Conservation (phyloP, 805 yeast species). For the Hanseniaspora occidentalis region DNA sequence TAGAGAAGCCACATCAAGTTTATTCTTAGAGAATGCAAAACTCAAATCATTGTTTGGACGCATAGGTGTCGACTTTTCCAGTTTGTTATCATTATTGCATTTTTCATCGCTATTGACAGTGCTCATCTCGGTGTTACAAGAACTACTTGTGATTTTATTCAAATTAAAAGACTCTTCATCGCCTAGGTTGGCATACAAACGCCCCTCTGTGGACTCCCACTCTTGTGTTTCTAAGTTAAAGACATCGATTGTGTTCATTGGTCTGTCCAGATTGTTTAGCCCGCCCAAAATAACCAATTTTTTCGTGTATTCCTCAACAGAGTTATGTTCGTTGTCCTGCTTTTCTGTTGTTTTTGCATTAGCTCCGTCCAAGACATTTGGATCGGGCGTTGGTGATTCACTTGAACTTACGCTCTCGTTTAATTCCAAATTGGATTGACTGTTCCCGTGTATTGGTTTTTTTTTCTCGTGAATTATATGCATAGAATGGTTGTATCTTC, state of each 20-base stretch:
- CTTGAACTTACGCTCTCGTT: too few relatives aligned
- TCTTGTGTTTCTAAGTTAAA: constrained; percentile 18
- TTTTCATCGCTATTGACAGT: too few relatives aligned
- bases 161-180: too few relatives aligned
- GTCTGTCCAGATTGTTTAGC: constrained; percentile 20
- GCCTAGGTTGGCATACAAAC: constrained; percentile 6
- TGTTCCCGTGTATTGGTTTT: constrained; percentile 25
- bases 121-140: too few relatives aligned
- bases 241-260: constrained; percentile 19
- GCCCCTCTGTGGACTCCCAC: constrained; percentile 17
- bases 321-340: too few relatives aligned
- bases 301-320: constrained; percentile 20
- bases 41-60: constrained; percentile 19
- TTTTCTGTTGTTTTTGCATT: constrained; percentile 25
- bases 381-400: constrained; percentile 41
- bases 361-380: constrained; percentile 18
- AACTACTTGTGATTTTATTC: too few relatives aligned
- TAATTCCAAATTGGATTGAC: constrained; percentile 34
- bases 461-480: constrained; percentile 20
- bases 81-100: neutral
- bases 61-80: constrained; percentile 17
- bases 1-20: constrained; percentile 7
- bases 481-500: constrained; percentile 43
- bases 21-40: constrained; percentile 10
- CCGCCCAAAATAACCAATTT: constrained; percentile 24